A percentile compares a stretch with the other conserved stretches of the same genome.
Conservation (phyloP, 2,329 filamentous ascomycete genomes). For the Monosporascus sp. region DNA sequence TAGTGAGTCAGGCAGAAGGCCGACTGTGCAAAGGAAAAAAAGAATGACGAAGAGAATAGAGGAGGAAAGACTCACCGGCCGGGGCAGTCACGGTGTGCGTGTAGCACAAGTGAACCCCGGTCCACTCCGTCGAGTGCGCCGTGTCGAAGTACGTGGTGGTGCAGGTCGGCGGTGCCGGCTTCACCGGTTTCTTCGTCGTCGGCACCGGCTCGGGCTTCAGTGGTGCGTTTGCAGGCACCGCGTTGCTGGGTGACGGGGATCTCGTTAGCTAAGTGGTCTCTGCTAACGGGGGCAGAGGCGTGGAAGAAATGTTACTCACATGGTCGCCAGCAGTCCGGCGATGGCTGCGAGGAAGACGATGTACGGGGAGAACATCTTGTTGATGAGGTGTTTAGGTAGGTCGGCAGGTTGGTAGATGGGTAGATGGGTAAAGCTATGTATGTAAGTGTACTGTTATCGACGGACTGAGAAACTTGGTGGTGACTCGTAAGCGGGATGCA, state of each 20-base stretch:
- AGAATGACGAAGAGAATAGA: slow-evolving; percentile 1
- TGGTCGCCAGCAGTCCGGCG: slow-evolving; percentile 11
- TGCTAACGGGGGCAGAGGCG: no score
- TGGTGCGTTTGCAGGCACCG: slow-evolving; percentile 2
- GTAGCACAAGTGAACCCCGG: slow-evolving; percentile 19
- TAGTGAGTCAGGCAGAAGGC: no score
- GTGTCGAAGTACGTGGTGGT: slow-evolving; percentile 18
- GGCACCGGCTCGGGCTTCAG: no score
- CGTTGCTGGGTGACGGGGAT: slow-evolving; percentile 6
- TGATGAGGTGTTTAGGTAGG: background rate
- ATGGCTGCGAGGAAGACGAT: slow-evolving; percentile 6
- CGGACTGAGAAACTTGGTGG: no score
- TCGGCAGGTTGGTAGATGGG: no score
- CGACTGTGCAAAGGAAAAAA: slow-evolving; percentile 3
- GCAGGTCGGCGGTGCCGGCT: slow-evolving; percentile 14
- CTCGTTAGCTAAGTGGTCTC: background rate
- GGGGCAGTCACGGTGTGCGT: slow-evolving; percentile 15
- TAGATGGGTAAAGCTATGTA: no score
- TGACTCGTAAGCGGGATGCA: no score
- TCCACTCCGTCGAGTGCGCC: slow-evolving; percentile 13
- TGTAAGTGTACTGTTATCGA: no score
- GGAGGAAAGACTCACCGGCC: slow-evolving; percentile 10
- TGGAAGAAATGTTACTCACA: slow-evolving; percentile 7
- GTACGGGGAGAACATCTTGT: slow-evolving; percentile 12
- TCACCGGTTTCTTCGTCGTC: no score